Percentiles rank a stretch among this genome's conserved stretches.
These are phyloP conservation scores for Aspergillus fumigatus DNA, from an alignment of 2,329 filamentous ascomycete species.

Conservation along the genomic window DNA sequence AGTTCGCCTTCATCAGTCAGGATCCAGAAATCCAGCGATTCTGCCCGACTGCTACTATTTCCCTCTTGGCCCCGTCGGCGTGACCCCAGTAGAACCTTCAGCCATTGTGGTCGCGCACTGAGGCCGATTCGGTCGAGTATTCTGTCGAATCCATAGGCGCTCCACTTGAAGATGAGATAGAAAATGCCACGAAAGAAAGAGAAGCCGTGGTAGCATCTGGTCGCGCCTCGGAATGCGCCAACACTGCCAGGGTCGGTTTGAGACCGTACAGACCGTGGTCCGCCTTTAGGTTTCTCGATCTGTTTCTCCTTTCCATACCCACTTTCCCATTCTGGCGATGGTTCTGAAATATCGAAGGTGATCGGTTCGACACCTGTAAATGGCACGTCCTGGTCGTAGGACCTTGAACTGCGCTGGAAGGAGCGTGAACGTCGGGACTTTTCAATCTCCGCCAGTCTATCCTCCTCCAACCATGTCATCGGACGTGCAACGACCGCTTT, in stretches of 20 bases:
- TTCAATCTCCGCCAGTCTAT: slow-evolving; percentile 74
- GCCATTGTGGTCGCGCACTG: slow-evolving; percentile 59
- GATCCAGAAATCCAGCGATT: slow-evolving; percentile 51
- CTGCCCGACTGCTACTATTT: slow-evolving; percentile 10
- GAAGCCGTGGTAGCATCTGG: slow-evolving; percentile 69
- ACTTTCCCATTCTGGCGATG: slow-evolving; percentile 37
- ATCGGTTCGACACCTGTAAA: slow-evolving; percentile 31
- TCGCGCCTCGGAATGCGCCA: slow-evolving; percentile 72
- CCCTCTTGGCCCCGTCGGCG: slow-evolving; percentile 15
- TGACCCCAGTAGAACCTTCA: slow-evolving; percentile 40
- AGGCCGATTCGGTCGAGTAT: slow-evolving; percentile 58
- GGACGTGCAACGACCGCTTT: slow-evolving; percentile 65
- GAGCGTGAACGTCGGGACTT: slow-evolving; percentile 32
- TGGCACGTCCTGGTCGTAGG: slow-evolving; percentile 12
- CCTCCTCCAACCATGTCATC: slow-evolving; percentile 89
- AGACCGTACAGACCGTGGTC: slow-evolving; percentile 32
- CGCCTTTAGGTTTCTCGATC: slow-evolving; percentile 36
- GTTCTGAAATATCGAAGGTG: slow-evolving; percentile 32
- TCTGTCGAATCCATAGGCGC: slow-evolving; percentile 52
- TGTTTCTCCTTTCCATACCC: slow-evolving; percentile 46
- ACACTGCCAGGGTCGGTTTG: slow-evolving; percentile 56
- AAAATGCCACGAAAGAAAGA: slow-evolving; percentile 72
- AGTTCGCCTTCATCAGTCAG: slow-evolving; percentile 51
- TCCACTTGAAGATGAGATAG: slow-evolving; percentile 57
- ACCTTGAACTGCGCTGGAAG: slow-evolving; percentile 11